Percentiles rank a stretch among this genome's conserved stretches.
Conservation (phyloP, 768 basidiomycete genomes). For the Sutorius australiensis region DNA sequence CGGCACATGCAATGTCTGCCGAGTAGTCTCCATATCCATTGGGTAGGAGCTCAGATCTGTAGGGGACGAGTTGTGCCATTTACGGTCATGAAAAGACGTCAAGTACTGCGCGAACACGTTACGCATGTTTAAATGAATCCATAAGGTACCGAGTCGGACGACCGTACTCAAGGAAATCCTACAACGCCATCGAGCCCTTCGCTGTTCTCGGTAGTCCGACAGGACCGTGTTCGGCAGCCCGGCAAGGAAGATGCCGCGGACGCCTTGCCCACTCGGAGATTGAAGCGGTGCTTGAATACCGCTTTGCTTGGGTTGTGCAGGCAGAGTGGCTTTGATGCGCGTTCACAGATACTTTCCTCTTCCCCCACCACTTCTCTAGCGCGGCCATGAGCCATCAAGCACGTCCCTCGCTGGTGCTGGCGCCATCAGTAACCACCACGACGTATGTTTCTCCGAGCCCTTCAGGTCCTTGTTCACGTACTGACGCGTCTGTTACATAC, state of each 20-base stretch:
- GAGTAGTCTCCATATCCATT: not conserved
- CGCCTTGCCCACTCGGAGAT: conserved; percentile 11
- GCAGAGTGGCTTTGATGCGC: conserved; percentile 34
- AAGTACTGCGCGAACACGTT: not conserved
- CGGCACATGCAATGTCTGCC: not conserved
- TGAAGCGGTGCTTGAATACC: conserved; percentile 25
- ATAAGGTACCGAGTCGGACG: not conserved
- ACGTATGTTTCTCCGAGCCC: conserved; percentile 48
- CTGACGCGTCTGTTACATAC: conserved; percentile 23
- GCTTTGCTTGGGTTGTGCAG: conserved; percentile 29
- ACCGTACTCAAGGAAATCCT: not conserved
- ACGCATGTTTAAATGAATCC: not conserved
- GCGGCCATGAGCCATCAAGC: conserved; percentile 57
- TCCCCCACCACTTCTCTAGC: conserved; percentile 26
- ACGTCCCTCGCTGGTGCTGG: conserved; percentile 67
- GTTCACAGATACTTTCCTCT: conserved; percentile 22
- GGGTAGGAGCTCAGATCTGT: conserved; percentile 1
- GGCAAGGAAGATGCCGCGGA: conserved; percentile 22
- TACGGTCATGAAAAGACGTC: too few relatives aligned
- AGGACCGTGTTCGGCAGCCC: conserved; percentile 14
- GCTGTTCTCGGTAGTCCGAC: conserved; percentile 1
- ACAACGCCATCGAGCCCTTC: not conserved
- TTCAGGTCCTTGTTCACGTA: conserved; percentile 1
- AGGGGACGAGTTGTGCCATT: not conserved
- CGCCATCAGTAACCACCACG: conserved; percentile 81